phyloP scores from a whole-genome alignment of 139 green algal genomes.

The Coelastrella sp. region DNA sequence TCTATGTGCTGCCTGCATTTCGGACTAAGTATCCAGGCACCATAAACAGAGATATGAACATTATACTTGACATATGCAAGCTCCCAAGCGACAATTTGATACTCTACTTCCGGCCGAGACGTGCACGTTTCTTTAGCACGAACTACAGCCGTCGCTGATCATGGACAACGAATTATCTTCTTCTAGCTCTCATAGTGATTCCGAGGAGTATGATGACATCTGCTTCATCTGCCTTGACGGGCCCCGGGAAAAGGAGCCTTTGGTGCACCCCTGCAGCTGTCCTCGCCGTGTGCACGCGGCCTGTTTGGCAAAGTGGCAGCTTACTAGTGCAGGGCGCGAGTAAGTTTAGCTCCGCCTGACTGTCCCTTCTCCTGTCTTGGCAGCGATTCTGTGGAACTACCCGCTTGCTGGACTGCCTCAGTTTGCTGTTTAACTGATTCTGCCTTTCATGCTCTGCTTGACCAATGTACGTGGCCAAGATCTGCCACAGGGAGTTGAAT shows the following conservation, averaged over 20 bases:
- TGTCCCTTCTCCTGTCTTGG: no score
- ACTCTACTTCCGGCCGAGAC: background rate
- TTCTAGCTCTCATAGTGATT: background rate
- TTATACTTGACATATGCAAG: no score
- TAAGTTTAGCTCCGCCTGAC: slow-evolving; percentile 8
- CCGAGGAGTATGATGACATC: slow-evolving; percentile 20
- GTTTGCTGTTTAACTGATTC: no score
- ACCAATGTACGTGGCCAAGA: no score
- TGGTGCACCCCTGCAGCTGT: slow-evolving; percentile 53
- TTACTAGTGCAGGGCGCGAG: slow-evolving; percentile 42
- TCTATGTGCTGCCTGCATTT: no score
- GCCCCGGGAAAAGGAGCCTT: background rate
- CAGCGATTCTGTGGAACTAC: no score
- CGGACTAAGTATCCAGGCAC: no score
- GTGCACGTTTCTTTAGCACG: background rate
- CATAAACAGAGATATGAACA: no score
- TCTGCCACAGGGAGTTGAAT: no score
- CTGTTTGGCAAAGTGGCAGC: slow-evolving; percentile 59
- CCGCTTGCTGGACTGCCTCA: background rate
- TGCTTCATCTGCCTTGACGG: slow-evolving; percentile 61
- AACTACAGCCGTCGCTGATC: background rate
- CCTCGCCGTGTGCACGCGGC: slow-evolving; percentile 42
- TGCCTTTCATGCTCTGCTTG: no score
- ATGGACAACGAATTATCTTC: background rate
- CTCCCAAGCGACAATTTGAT: no score